phyloP scores from a whole-genome alignment of 2,329 filamentous ascomycete genomes.

The Neofusicoccum parvum region DNA sequence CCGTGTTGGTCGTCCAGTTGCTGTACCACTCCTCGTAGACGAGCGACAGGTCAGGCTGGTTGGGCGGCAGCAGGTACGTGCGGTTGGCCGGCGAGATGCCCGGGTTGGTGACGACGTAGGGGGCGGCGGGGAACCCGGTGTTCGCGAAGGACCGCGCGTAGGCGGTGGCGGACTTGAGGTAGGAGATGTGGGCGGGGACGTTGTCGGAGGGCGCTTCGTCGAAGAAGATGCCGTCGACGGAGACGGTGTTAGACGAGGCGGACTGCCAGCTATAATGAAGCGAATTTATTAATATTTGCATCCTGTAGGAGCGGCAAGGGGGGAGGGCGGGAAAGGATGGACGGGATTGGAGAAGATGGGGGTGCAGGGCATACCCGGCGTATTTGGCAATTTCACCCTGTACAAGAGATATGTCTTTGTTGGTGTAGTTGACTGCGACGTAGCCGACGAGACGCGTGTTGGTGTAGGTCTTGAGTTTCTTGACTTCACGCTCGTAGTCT shows the following conservation, averaged over 20 bases:
- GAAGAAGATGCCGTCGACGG: constrained; percentile 9
- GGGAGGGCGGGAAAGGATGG: background rate
- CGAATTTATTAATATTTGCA: background rate
- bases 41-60: background rate
- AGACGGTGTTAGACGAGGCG: background rate
- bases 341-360: too few relatives aligned
- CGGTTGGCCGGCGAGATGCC: background rate
- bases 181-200: background rate
- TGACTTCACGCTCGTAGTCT: background rate
- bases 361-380: background rate
- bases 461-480: constrained; percentile 55
- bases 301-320: too few relatives aligned
- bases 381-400: constrained; percentile 37
- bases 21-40: constrained; percentile 1
- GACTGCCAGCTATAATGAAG: background rate
- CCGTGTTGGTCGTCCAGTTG: background rate
- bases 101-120: constrained; percentile 10
- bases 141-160: background rate
- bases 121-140: background rate
- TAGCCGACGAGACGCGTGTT: constrained; percentile 54
- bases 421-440: constrained; percentile 54
- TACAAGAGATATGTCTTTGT: constrained; percentile 60
- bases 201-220: constrained; percentile 1
- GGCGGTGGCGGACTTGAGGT: background rate
- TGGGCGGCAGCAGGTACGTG: background rate